Percentiles rank a stretch among this genome's conserved stretches.
Conservation (phyloP, 768 basidiomycete genomes). For the Punctularia strigosozonata region DNA sequence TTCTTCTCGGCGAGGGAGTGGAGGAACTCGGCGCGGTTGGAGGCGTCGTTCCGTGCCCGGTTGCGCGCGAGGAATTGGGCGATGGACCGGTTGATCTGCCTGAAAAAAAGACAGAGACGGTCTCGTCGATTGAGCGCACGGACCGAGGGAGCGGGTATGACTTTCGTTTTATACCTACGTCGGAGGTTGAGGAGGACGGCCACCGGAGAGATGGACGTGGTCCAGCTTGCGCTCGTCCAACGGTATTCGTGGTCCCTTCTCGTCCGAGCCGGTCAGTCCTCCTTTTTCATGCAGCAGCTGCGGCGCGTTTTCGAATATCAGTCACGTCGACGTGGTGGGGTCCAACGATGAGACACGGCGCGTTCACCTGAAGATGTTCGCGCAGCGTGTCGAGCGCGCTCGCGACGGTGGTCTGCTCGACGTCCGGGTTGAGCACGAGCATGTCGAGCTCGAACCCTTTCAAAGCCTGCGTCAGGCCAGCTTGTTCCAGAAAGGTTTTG, state of each 20-base stretch:
- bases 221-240: conserved; percentile 63
- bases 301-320: too few relatives aligned
- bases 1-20: conserved; percentile 45
- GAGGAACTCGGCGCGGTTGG: conserved; percentile 69
- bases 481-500: conserved; percentile 8
- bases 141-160: conserved; percentile 5
- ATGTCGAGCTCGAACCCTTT: conserved; percentile 16
- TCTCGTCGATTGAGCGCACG: background rate
- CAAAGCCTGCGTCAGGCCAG: conserved; percentile 14
- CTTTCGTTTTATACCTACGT: conserved; percentile 54
- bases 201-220: conserved; percentile 40
- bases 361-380: conserved; percentile 1
- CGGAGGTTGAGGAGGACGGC: conserved; percentile 36
- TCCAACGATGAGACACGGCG: background rate
- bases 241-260: conserved; percentile 11
- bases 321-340: too few relatives aligned
- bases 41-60: conserved; percentile 60
- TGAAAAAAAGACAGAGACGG: too few relatives aligned
- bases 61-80: conserved; percentile 62
- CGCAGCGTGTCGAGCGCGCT: conserved; percentile 11
- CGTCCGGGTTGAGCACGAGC: conserved; percentile 16
- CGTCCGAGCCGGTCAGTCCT: conserved; percentile 11
- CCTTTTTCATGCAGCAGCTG: conserved; percentile 19
- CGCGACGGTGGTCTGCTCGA: conserved; percentile 13
- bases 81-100: conserved; percentile 53